Conservation (phyloP, 306 rosid genomes). For the Erythrophleum fordii region DNA sequence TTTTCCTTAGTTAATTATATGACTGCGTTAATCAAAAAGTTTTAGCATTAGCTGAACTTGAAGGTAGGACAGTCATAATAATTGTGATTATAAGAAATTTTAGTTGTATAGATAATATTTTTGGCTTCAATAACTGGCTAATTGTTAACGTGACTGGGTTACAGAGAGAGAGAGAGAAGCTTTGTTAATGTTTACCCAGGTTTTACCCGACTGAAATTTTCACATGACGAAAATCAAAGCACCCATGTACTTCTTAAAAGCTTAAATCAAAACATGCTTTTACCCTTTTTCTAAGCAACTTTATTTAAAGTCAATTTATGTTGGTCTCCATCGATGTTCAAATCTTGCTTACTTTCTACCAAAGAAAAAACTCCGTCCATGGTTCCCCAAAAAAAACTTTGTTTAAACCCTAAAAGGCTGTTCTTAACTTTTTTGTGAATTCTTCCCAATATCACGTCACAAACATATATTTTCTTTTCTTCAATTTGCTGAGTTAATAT, state of each 20-base stretch:
- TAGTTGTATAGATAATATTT: no score
- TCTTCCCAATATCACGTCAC: not conserved
- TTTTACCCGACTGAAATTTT: not conserved
- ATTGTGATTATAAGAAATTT: no score
- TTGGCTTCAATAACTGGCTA: no score
- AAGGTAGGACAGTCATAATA: no score
- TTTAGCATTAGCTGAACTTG: no score
- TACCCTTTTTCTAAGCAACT: constrained; percentile 13
- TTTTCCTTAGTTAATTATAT: no score
- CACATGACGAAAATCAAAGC: constrained; percentile 23
- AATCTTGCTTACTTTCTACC: not conserved
- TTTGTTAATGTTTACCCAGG: no score
- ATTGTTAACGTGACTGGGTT: no score
- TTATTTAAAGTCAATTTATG: constrained; percentile 39
- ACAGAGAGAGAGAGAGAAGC: not conserved
- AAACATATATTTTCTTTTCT: not conserved
- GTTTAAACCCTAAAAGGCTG: not conserved
- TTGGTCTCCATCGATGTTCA: not conserved
- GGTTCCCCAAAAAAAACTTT: not conserved
- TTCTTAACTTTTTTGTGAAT: not conserved
- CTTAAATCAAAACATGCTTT: constrained; percentile 39
- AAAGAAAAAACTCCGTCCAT: not conserved
- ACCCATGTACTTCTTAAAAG: constrained; percentile 4
- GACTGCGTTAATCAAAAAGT: no score
- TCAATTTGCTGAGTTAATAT: no score